Conservation (phyloP, 78 protist genomes). For the Cavenderia fasciculata region DNA sequence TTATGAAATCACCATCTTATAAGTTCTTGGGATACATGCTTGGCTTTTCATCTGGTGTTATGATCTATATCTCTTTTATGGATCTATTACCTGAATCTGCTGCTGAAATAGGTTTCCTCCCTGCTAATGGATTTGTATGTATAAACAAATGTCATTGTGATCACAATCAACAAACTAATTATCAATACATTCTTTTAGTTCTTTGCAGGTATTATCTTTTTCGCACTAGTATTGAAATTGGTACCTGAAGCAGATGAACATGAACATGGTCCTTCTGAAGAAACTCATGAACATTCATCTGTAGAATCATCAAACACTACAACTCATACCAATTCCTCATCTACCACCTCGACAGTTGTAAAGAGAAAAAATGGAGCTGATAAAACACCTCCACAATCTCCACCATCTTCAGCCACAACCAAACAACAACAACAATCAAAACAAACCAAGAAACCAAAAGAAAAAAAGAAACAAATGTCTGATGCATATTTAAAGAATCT, state of each 20-base stretch:
- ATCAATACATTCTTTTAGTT: conserved; percentile 47
- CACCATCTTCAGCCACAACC: not conserved
- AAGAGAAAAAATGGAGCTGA: not conserved
- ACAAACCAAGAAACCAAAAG: not conserved
- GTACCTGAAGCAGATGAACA: conserved; percentile 66
- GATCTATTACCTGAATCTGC: conserved; percentile 80
- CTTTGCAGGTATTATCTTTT: conserved; percentile 70
- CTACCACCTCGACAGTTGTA: not conserved
- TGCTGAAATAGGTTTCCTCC: conserved; percentile 74
- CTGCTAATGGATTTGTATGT: conserved; percentile 69
- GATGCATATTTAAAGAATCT: conserved; percentile 37
- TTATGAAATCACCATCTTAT: conserved; percentile 29
- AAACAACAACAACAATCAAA: not conserved
- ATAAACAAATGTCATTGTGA: not conserved
- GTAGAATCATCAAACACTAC: not conserved
- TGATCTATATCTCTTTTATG: conserved; percentile 82
- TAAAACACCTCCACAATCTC: not conserved
- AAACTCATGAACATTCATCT: not conserved
- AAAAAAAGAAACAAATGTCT: conserved; percentile 26
- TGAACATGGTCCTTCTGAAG: conserved; percentile 14
- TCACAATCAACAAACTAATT: not conserved
- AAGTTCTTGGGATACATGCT: conserved; percentile 79
- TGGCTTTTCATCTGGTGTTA: conserved; percentile 84
- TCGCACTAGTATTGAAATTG: conserved; percentile 40
- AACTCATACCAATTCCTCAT: not conserved